Evolutionary conservation across 306 rosid species (phyloP), one percentile per base, ranked within the genome.

Genomic region (Castanea crenata): DNA sequence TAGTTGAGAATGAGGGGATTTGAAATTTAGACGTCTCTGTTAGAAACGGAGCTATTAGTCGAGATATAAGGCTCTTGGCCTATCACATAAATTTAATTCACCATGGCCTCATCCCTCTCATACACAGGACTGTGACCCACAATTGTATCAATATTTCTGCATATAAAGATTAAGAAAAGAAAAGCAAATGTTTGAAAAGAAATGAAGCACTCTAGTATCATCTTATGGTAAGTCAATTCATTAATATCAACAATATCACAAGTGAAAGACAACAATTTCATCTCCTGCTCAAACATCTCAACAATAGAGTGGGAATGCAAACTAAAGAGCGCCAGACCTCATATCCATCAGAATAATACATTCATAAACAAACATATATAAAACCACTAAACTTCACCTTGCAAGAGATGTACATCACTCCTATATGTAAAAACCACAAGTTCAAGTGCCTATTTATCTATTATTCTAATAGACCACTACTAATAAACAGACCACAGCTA

Each of bases 401-500:
- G 25, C 71, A 32, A 65, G 49, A 29, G 23, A 31, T 18, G 71
- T 18, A 34, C 23, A 65, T 8, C 55, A 75, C 68, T 31, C 13
- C 16, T 67, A 55, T 19, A 55, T 51, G 56, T 34, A 25, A 38
- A 76, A 16, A 55, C 57, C 21, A 74, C 3, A 23, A 62, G 57
- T 49, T 12, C 78, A 55, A 54, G 38, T 32, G 25, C 78, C 58
- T 55, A 46, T 29, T 18, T 32, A 19, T 68, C 51, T 51, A 78
- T 67, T 78, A 56, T 74, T 73, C 51, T 32, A 34, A 12, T 14
- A 20, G n/a, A 78, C 59, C 29, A 63, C n/a, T 19, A 71, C 74
- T 25, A 59, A 83, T 16, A 82, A 70, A 75, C 74, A 62, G 63
- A 75, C 63, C 58, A 34, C 44, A 19, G 31, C 65, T 18, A 38